phyloP scores from a whole-genome alignment of 768 basidiomycete genomes.

The Naganishia vaughanmartiniae region DNA sequence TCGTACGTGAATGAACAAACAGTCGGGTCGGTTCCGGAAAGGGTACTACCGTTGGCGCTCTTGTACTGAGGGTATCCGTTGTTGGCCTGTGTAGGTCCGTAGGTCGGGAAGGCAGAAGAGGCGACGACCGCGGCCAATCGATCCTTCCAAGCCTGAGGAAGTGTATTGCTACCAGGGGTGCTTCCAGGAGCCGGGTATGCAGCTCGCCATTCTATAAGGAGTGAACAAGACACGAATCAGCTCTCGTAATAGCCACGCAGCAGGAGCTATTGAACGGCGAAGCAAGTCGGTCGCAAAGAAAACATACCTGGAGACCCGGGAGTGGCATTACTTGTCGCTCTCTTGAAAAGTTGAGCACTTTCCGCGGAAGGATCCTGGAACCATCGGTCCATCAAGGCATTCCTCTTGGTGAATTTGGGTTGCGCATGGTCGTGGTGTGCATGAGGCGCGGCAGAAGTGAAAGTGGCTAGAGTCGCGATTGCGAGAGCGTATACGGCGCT shows the following conservation, averaged over 20 bases:
- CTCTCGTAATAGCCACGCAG: too few species aligned
- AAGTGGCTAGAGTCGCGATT: not conserved
- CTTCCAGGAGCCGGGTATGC: conserved; percentile 59
- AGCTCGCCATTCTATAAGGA: conserved; percentile 61
- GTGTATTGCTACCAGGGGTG: conserved; percentile 57
- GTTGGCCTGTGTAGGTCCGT: conserved; percentile 52
- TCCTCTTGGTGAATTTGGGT: conserved; percentile 3
- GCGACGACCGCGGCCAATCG: conserved; percentile 64
- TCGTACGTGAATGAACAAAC: conserved; percentile 77
- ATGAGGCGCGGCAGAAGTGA: conserved; percentile 14
- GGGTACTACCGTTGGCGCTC: conserved; percentile 31
- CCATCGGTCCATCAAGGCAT: conserved; percentile 20
- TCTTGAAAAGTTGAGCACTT: conserved; percentile 26
- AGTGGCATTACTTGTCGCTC: conserved; percentile 12
- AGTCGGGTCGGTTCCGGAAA: conserved; percentile 52
- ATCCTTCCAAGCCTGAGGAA: conserved; percentile 70
- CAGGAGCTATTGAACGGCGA: not conserved
- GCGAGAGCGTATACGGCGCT: not conserved
- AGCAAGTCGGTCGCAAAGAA: not conserved
- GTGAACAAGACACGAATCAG: not conserved
- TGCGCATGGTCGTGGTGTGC: conserved; percentile 17
- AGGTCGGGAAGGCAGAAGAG: conserved; percentile 24
- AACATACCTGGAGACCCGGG: conserved; percentile 5
- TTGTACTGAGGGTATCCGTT: conserved; percentile 48
- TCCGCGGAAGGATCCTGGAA: conserved; percentile 23